Percentiles rank a stretch among this genome's conserved stretches.
Evolutionary conservation across 306 rosid species (phyloP).

Genomic region (Carpinus viminea): DNA sequence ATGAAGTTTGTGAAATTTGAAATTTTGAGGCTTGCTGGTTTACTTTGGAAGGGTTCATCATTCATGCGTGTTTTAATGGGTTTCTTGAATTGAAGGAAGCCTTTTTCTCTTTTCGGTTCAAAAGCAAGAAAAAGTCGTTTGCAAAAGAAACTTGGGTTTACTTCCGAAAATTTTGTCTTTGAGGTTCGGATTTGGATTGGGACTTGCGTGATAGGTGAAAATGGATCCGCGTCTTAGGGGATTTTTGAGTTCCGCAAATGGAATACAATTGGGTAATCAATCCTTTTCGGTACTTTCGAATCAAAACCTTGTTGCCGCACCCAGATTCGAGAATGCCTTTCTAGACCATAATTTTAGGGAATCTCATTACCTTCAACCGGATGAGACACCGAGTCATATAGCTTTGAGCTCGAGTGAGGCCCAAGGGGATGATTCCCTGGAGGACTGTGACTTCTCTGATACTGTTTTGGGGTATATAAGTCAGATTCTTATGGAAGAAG

Average conservation of each 20-base stretch:
- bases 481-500: constrained; percentile 98
- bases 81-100: constrained; percentile 35
- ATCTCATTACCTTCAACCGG: constrained; percentile 41
- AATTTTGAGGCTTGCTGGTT: constrained; percentile 12
- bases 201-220: constrained; percentile 27
- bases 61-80: constrained; percentile 18
- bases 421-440: constrained; percentile 67
- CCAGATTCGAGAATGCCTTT: constrained; percentile 36
- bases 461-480: constrained; percentile 68
- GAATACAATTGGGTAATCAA: constrained; percentile 47
- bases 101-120: constrained; percentile 5
- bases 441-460: constrained; percentile 94
- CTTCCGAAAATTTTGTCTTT: constrained; percentile 11
- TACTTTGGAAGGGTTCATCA: constrained; percentile 18
- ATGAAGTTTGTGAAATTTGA: background rate
- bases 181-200: constrained; percentile 28
- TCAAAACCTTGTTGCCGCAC: constrained; percentile 36
- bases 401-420: constrained; percentile 43
- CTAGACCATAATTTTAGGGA: constrained; percentile 39
- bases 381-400: constrained; percentile 31
- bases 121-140: constrained; percentile 7
- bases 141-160: constrained; percentile 14
- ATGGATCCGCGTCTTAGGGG: constrained; percentile 58
- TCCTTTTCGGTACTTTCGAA: constrained; percentile 44
- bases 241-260: constrained; percentile 39